Evolutionary conservation across 2,329 filamentous ascomycete genomes (phyloP), one percentile per base, ranked within the genome.

Genomic region (Xylariaceae sp.): DNA sequence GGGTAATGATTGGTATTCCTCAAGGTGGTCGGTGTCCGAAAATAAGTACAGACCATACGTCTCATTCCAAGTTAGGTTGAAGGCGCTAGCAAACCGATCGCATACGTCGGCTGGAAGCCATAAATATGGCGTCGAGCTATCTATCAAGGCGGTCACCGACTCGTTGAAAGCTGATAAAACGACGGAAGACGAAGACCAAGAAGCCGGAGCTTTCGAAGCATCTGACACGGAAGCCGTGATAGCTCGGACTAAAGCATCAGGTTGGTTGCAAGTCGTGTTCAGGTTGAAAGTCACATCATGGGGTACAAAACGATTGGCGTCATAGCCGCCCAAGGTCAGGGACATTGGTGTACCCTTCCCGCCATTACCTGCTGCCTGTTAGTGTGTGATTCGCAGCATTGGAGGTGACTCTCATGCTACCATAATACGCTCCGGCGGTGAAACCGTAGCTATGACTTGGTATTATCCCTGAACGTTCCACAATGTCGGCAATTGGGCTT

Each of bases 401-500:
- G 17, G 12, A 7, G 27, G 34, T 2, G 25, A 42, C 22, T 7
- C 14, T n/a, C 42, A 65, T 76, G n/a, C 62, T 68, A 83, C 82
- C 75, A 58, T 89, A 89, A 50, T 76, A 76, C n/a, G 84, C 84
- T 14, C 86, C 86, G 33, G 85, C 85, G 3, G 86, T 89, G 62
- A 83, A 90, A 41, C 83, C 85, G 60, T 86, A 89, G 34, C 83
- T 86, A 50, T 87, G 73, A 61, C 85, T 88, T 1, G 85, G 82
- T 38, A 89, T 85, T 46, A 67, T 69, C 7, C 77, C 76, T 45
- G 76, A 72, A 10, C 73, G 64, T 58, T 82, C 76, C 35, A 86
- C 76, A 41, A 85, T 67, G 58, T 82, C 65, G 54, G 77, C 67
- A 58, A 83, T 58, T 46, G 77, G 65, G 56, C 77, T 68, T 54